Percentiles rank a stretch among this genome's conserved stretches.
Evolutionary conservation across 2,329 filamentous ascomycete species (phyloP).

Genomic region (Fusarium sp.): DNA sequence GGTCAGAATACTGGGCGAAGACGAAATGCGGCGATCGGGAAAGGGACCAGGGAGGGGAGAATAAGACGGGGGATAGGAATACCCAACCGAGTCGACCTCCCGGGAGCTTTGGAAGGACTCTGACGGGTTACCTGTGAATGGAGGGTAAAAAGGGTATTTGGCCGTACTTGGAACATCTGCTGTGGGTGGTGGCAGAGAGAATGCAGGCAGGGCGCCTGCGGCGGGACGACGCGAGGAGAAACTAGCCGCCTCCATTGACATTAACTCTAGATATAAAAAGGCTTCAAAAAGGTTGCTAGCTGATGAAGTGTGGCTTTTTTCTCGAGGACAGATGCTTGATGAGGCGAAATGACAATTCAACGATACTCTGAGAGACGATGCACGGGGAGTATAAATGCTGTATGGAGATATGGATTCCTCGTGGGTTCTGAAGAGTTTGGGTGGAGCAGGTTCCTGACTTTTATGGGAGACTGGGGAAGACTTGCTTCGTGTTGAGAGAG

Average conservation of each 20-base stretch:
- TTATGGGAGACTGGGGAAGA: not conserved
- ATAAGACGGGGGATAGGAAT: conserved; percentile 39
- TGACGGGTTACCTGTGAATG: conserved; percentile 34
- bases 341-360: not conserved
- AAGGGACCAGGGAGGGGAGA: conserved; percentile 43
- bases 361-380: not conserved
- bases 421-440: not conserved
- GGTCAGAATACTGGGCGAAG: conserved; percentile 50
- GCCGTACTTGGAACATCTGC: conserved; percentile 52
- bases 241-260: conserved; percentile 47
- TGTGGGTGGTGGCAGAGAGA: conserved; percentile 51
- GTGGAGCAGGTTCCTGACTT: not conserved
- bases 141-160: conserved; percentile 39
- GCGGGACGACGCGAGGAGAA: conserved; percentile 51
- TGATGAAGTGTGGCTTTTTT: not conserved
- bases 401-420: not conserved
- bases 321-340: not conserved
- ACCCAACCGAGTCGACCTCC: conserved; percentile 38
- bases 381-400: not conserved
- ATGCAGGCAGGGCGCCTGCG: conserved; percentile 49
- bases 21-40: conserved; percentile 43
- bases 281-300: not conserved
- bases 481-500: not conserved
- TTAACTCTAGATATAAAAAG: not conserved
- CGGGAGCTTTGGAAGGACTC: conserved; percentile 39